Conservation (phyloP, 345 rosid species). For the Ceriops zippeliana region DNA sequence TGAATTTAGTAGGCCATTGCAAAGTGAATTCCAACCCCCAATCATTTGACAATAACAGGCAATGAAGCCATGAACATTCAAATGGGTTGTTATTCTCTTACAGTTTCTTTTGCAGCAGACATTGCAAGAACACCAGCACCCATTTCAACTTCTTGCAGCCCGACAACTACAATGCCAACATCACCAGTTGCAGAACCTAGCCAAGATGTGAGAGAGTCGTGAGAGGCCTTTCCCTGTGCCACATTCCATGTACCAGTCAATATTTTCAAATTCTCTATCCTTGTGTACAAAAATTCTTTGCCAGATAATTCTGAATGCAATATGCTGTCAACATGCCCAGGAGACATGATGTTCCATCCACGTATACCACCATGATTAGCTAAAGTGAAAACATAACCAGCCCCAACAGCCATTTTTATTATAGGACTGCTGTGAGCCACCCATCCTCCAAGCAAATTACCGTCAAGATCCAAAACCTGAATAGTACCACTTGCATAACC, state of each 20-base stretch:
- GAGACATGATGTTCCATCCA: slow-evolving; percentile 86
- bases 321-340: slow-evolving; percentile 66
- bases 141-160: slow-evolving; percentile 99
- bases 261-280: slow-evolving; percentile 56
- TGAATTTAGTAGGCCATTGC: not conserved
- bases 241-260: slow-evolving; percentile 95
- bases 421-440: slow-evolving; percentile 78
- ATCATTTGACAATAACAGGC: not conserved
- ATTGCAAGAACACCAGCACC: slow-evolving; percentile 96
- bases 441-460: slow-evolving; percentile 76
- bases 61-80: no score
- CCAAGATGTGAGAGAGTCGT: slow-evolving; percentile 75
- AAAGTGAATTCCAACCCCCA: not conserved
- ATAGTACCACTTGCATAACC: slow-evolving; percentile 84
- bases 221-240: slow-evolving; percentile 85
- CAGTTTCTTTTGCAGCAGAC: slow-evolving; percentile 99
- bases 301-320: slow-evolving; percentile 58
- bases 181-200: slow-evolving; percentile 69
- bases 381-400: slow-evolving; percentile 66
- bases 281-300: slow-evolving; percentile 53
- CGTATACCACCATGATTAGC: slow-evolving; percentile 95
- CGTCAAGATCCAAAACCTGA: slow-evolving; percentile 82
- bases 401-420: slow-evolving; percentile 72
- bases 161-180: slow-evolving; percentile 81
- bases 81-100: slow-evolving; percentile 33